These are phyloP conservation scores for Oidiodendron maius DNA, from an alignment of 495 filamentous ascomycete species.

Conservation along the genomic window DNA sequence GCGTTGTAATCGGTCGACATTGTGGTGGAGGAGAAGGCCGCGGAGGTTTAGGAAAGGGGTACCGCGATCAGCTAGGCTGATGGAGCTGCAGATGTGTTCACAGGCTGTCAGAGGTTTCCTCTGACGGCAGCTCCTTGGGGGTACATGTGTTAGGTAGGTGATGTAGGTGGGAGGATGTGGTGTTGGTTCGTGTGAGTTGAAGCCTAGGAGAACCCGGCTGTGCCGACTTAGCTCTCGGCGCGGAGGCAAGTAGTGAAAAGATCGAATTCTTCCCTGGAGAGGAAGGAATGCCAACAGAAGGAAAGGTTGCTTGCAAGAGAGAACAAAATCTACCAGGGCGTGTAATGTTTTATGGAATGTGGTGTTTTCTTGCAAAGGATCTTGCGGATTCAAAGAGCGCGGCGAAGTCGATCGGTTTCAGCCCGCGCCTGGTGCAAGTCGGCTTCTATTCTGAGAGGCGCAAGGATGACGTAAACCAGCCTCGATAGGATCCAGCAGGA, in stretches of 20 bases:
- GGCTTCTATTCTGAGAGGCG: background rate
- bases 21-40: background rate
- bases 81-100: background rate
- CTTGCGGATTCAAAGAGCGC: background rate
- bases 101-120: background rate
- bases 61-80: background rate
- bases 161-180: too few species aligned
- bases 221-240: background rate
- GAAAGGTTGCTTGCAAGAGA: background rate
- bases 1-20: constrained; percentile 57
- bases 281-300: background rate
- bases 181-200: too few species aligned
- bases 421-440: too few species aligned
- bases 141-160: background rate
- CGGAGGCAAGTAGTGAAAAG: background rate
- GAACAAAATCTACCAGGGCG: background rate
- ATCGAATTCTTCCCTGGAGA: background rate
- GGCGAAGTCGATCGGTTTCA: background rate
- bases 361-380: background rate
- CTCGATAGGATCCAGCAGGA: background rate
- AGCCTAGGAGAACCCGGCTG: background rate
- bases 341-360: background rate
- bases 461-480: background rate
- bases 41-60: background rate
- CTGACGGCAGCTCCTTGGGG: background rate